Conservation (phyloP, 495 filamentous ascomycete species). For the Penicillium waksmanii region DNA sequence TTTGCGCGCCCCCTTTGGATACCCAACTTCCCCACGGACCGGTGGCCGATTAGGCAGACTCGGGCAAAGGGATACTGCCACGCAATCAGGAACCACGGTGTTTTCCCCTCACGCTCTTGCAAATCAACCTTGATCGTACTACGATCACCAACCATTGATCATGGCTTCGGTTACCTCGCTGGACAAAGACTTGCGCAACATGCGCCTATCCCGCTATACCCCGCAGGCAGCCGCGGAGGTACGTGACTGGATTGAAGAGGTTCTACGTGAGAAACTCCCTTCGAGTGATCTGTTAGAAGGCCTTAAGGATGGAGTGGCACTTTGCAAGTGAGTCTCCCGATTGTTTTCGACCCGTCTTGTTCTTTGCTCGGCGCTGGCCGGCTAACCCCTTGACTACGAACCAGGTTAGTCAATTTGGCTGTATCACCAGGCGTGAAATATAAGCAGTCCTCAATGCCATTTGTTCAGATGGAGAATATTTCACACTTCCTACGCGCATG, state of each 20-base stretch:
- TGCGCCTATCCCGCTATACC: constrained; percentile 94
- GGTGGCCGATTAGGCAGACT: constrained; percentile 31
- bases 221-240: constrained; percentile 88
- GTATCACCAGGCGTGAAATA: constrained; percentile 75
- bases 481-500: constrained; percentile 92
- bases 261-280: constrained; percentile 72
- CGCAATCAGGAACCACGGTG: constrained; percentile 1
- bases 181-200: constrained; percentile 91
- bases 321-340: constrained; percentile 76
- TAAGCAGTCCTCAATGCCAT: constrained; percentile 90
- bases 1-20: constrained; percentile 13
- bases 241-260: constrained; percentile 82
- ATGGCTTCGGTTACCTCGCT: constrained; percentile 97
- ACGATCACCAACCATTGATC: constrained; percentile 15
- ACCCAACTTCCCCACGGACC: constrained; percentile 29
- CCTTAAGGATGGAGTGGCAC: constrained; percentile 84
- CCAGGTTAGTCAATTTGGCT: constrained; percentile 81
- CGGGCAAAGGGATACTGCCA: constrained; percentile 27
- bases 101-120: constrained; percentile 4
- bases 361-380: constrained; percentile 6
- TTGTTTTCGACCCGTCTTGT: not conserved
- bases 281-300: constrained; percentile 77
- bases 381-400: constrained; percentile 40
- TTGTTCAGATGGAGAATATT: constrained; percentile 99
- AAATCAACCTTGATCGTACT: constrained; percentile 1